Conservation (phyloP, 2,329 filamentous ascomycete genomes). For the Penicillium rolfsii region DNA sequence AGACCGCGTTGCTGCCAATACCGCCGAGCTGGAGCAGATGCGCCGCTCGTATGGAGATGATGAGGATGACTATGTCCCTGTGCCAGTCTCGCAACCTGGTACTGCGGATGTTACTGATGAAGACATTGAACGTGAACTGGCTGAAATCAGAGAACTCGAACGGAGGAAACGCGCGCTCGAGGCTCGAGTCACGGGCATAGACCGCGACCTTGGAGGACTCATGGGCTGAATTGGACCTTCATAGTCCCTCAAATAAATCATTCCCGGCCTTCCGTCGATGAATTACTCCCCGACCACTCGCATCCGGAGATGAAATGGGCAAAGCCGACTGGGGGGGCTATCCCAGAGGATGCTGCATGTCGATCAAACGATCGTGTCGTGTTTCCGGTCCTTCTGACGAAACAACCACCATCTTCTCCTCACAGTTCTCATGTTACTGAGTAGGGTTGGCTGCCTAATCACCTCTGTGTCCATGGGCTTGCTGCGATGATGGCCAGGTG, state of each 20-base stretch:
- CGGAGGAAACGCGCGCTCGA: slow-evolving; percentile 65
- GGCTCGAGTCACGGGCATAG: slow-evolving; percentile 68
- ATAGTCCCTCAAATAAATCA: neutral
- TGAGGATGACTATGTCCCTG: slow-evolving; percentile 58
- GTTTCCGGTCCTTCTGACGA: neutral
- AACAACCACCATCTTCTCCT: neutral
- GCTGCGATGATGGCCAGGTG: neutral
- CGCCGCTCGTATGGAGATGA: slow-evolving; percentile 62
- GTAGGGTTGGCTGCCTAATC: neutral
- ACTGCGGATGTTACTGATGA: slow-evolving; percentile 44
- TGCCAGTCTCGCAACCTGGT: slow-evolving; percentile 32
- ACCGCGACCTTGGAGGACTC: slow-evolving; percentile 67
- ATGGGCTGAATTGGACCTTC: slow-evolving; percentile 49
- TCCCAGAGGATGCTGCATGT: neutral
- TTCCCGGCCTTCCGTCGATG: neutral
- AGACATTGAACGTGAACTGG: slow-evolving; percentile 52
- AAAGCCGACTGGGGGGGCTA: neutral
- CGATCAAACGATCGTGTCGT: neutral
- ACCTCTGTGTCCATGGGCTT: neutral
- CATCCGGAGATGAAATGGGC: neutral
- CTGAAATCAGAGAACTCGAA: slow-evolving; percentile 65
- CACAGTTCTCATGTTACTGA: neutral
- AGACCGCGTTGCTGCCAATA: slow-evolving; percentile 74
- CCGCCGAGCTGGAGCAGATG: slow-evolving; percentile 71
- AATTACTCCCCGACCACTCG: neutral